phyloP scores from a whole-genome alignment of 75 land plant species.

The Chamaecyparis obtusa region DNA sequence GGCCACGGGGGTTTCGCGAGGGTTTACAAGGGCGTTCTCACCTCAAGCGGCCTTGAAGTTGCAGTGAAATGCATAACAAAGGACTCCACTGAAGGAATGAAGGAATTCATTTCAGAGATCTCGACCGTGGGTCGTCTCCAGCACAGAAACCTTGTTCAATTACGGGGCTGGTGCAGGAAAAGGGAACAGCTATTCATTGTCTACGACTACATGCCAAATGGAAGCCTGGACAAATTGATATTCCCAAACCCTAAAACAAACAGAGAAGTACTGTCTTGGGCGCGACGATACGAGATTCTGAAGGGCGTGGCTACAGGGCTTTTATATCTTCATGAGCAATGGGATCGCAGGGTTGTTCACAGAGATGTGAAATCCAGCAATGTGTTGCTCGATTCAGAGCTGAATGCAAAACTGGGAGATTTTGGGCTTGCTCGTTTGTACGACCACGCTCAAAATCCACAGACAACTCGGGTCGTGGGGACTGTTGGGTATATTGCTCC shows the following conservation, averaged over 20 bases:
- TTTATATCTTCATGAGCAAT: conserved; percentile 15
- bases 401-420: conserved; percentile 30
- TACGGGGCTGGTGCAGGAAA: conserved; percentile 33
- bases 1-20: background rate
- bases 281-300: background rate
- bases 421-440: conserved; percentile 31
- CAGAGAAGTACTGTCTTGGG: background rate
- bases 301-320: conserved; percentile 9
- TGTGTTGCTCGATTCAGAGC: conserved; percentile 28
- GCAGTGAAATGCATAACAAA: conserved; percentile 25
- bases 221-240: conserved; percentile 16
- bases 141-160: conserved; percentile 37
- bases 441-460: conserved; percentile 11
- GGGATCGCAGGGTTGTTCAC: conserved; percentile 27
- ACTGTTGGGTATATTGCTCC: conserved; percentile 43
- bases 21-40: background rate
- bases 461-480: conserved; percentile 34
- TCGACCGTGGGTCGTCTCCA: conserved; percentile 32
- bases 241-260: background rate
- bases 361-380: conserved; percentile 43
- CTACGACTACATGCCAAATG: conserved; percentile 19
- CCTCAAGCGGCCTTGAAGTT: background rate
- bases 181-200: conserved; percentile 5
- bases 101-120: conserved; percentile 37
- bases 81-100: conserved; percentile 29